A percentile compares a stretch with the other conserved stretches of the same genome.
Conservation (phyloP, 139 green algal genomes). For the Chloropicon primus region DNA sequence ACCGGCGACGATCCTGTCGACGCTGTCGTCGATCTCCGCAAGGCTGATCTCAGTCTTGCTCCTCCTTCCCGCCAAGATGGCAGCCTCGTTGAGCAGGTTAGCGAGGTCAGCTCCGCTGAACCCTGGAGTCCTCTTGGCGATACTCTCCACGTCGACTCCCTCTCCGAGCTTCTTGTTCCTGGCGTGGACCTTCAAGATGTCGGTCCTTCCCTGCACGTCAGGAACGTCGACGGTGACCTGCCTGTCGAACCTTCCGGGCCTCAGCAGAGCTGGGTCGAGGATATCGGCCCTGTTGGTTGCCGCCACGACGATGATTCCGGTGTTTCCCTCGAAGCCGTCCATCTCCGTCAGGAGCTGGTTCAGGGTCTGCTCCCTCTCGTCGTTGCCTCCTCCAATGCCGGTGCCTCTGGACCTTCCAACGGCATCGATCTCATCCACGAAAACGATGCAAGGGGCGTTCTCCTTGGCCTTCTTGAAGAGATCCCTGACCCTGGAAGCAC, state of each 20-base stretch:
- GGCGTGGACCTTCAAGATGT: constrained; percentile 89
- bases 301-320: constrained; percentile 92
- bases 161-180: constrained; percentile 89
- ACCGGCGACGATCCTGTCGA: constrained; percentile 91
- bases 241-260: constrained; percentile 92
- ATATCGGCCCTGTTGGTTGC: constrained; percentile 97
- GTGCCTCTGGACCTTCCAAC: constrained; percentile 86
- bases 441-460: constrained; percentile 97
- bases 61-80: constrained; percentile 87
- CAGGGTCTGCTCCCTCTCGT: constrained; percentile 85
- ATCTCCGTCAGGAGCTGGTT: constrained; percentile 81
- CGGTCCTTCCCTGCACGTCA: constrained; percentile 82
- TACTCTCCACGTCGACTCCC: constrained; percentile 88
- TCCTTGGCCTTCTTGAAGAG: constrained; percentile 99
- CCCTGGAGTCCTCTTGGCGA: constrained; percentile 85
- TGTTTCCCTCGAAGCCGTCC: constrained; percentile 98
- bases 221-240: constrained; percentile 91
- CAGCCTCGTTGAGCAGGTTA: constrained; percentile 98
- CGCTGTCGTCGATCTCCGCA: constrained; percentile 84
- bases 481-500: constrained; percentile 85
- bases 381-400: constrained; percentile 89
- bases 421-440: constrained; percentile 98
- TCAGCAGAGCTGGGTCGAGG: constrained; percentile 90
- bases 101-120: constrained; percentile 89
- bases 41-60: constrained; percentile 48